phyloP scores from a whole-genome alignment of 352 stramenopile species.

The Pythium dissimile region DNA sequence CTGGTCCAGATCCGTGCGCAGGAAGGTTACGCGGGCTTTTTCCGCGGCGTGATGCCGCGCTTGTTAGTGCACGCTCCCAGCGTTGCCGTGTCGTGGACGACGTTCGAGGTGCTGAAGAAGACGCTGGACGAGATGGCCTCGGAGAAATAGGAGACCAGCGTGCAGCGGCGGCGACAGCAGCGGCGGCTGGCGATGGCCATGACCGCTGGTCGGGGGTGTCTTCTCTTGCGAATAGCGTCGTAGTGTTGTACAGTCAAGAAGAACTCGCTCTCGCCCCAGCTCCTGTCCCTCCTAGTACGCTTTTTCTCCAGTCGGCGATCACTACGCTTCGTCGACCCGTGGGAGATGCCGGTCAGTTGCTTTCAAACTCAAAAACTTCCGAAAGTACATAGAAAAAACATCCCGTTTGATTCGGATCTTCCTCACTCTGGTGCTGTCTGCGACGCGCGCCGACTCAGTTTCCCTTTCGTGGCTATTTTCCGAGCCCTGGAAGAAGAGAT shows the following conservation, averaged over 20 bases:
- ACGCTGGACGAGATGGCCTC: constrained; percentile 53
- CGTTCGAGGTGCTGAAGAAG: constrained; percentile 96
- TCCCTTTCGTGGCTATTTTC: no score
- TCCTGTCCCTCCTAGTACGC: not conserved
- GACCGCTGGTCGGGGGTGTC: not conserved
- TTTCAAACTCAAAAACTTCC: no score
- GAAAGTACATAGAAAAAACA: no score
- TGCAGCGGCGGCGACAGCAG: no score
- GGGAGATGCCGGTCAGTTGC: no score
- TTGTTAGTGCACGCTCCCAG: constrained; percentile 95
- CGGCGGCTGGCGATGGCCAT: not conserved
- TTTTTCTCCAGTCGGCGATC: not conserved
- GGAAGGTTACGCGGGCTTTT: constrained; percentile 94
- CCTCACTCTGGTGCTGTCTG: not conserved
- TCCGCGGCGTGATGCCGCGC: constrained; percentile 92
- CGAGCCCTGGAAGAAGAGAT: no score
- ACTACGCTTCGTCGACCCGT: no score
- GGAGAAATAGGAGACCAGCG: constrained; percentile 6
- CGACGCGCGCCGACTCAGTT: no score
- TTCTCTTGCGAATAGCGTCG: constrained; percentile 3
- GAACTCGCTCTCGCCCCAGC: not conserved
- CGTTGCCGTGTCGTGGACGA: constrained; percentile 99
- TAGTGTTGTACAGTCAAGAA: constrained; percentile 4
- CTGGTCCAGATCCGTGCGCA: constrained; percentile 88
- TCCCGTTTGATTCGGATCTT: not conserved